Conservation (phyloP, 805 yeast genomes). For the Barnettozyma sp. region DNA sequence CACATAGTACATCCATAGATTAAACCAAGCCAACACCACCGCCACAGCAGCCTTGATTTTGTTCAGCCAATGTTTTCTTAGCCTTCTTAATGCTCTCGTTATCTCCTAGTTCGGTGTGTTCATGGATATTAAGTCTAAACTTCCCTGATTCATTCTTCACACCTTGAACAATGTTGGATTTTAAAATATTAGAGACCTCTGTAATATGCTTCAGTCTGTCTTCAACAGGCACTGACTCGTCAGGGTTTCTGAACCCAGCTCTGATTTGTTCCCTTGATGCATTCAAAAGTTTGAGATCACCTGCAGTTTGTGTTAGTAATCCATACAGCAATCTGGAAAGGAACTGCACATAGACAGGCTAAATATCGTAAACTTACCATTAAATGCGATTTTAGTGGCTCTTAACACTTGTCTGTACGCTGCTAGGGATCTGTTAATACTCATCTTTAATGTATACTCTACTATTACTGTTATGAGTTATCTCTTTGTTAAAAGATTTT, state of each 20-base stretch:
- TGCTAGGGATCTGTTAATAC: constrained; percentile 28
- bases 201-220: constrained; percentile 51
- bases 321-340: neutral
- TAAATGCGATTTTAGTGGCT: constrained; percentile 58
- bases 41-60: constrained; percentile 54
- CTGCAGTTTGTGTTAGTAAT: constrained; percentile 20
- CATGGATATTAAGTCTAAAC: constrained; percentile 62
- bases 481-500: too few relatives aligned
- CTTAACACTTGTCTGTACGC: constrained; percentile 65
- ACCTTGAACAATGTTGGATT: constrained; percentile 85
- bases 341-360: too few relatives aligned
- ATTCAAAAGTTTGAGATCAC: constrained; percentile 35
- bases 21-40: constrained; percentile 31
- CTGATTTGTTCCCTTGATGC: constrained; percentile 60
- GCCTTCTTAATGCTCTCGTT: constrained; percentile 67
- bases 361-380: constrained; percentile 28
- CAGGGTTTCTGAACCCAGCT: constrained; percentile 45
- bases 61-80: constrained; percentile 38
- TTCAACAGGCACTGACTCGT: constrained; percentile 39
- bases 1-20: too few relatives aligned
- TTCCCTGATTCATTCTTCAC: constrained; percentile 36
- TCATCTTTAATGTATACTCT: constrained; percentile 1
- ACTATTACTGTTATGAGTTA: too few relatives aligned
- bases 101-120: constrained; percentile 84
- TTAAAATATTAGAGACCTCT: constrained; percentile 65